Evolutionary conservation across 805 yeast species (phyloP), one percentile per base, ranked within the genome.

Genomic region (Candida orba): DNA sequence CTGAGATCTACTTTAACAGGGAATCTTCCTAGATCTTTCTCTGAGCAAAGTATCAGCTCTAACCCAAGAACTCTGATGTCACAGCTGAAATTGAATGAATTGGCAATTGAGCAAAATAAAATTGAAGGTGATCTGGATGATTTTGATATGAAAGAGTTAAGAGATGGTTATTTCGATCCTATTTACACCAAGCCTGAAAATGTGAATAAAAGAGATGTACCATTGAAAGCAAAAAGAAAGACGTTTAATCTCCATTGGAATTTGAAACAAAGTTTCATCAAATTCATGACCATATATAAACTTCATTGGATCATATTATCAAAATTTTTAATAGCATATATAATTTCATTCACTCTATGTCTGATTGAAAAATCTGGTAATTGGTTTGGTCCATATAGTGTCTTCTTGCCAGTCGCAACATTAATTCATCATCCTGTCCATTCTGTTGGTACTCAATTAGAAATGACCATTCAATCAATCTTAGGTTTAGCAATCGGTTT

Each of bases 141-240:
- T n/a, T 48, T 69, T 30, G 65, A 58, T 1, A 41, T 72, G n/a
- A 71, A 69, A 42, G 79, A 73, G 49, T 50, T 69, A 23, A 60
- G 78, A 50, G 69, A 69, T 40, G 76, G 76, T 9, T 73, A 67
- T 51, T 73, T 73, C 46, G 77, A 73, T 50, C 69, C 78, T 2
- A 58, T 64, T 1, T 73, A 62, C 45, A 56, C 63, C 7, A 64
- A 64, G 23, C 63, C 63, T 27, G 38, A 43, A 6, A 27, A 37
- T 6, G 14, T 33, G n/a, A 27, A 13, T 8, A 17, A 40, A 34
- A 10, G 25, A 8, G 40, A 37, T 22, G 10, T 31, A 14, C 20
- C 34, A 14, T 4, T 10, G 6, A 8, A 20, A 13, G 8, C 12
- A 5, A 15, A n/a, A 8, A 37, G 30, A 3, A 8, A 9, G 13